These are phyloP conservation scores for Metschnikowia cubensis DNA, from an alignment of 805 yeast species.

Conservation along the genomic window DNA sequence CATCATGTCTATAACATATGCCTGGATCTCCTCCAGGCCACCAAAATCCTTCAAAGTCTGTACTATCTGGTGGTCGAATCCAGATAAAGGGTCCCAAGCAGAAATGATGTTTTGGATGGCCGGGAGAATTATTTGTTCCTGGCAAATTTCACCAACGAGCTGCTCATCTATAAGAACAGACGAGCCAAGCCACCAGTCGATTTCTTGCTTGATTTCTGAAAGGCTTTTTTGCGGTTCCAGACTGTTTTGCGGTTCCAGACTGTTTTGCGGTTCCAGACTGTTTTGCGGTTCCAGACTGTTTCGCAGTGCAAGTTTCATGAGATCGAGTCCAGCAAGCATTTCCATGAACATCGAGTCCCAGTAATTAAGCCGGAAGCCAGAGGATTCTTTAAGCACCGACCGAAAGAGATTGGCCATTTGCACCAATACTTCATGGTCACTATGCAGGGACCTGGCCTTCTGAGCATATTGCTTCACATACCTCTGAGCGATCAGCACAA, in stretches of 20 bases:
- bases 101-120: not conserved
- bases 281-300: too few relatives aligned
- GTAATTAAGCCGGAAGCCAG: conserved; percentile 4
- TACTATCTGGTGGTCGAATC: conserved; percentile 6
- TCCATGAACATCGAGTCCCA: conserved; percentile 13
- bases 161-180: conserved; percentile 12
- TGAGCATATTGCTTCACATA: conserved; percentile 6
- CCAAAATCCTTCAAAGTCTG: conserved; percentile 9
- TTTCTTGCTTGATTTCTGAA: not conserved
- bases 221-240: not conserved
- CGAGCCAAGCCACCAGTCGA: conserved; percentile 16
- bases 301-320: too few relatives aligned
- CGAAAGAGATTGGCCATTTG: conserved; percentile 11
- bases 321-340: conserved; percentile 1
- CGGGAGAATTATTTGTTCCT: conserved; percentile 9
- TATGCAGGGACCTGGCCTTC: not conserved
- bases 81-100: conserved; percentile 5
- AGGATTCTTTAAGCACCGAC: not conserved
- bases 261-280: too few relatives aligned
- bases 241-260: too few relatives aligned
- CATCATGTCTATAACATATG: conserved; percentile 4
- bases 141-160: conserved; percentile 7
- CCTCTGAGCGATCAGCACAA: conserved; percentile 5
- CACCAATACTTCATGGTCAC: not conserved
- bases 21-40: not conserved